Base-by-base conservation (phyloP, 2,329 filamentous ascomycete species). In the Fusarium nisikadoi region DNA sequence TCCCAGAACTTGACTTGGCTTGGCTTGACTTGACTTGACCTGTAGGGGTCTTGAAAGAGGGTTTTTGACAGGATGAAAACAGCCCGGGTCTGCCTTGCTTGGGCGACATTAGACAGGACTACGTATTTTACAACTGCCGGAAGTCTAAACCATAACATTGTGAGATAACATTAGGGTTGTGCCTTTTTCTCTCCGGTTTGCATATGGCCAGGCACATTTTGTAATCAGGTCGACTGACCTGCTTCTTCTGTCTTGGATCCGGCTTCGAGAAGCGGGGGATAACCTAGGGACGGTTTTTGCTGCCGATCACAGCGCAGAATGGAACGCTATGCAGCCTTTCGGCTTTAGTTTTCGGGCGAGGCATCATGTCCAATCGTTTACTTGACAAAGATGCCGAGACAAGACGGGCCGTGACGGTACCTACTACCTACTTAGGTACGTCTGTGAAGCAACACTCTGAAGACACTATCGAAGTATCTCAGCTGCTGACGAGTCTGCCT, bases 191-290 rank as follows among this genome's bases (percentile, higher is more conserved):
- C 7, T 58, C 35, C 38, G 29, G 13, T 25, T 45, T 45, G n/a
- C n/a, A 43, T 47, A 56, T 27, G 52, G 25, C 38, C 27, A 29
- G 36, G 35, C 16, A 25, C 54, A 49, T 42, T 29, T 56, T 41
- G 41, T 47, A 33, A 38, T 55, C 35, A 64, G 54, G 42, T 49
- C 38, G 49, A 57, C 23, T 25, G 50, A 73, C 63, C 55, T 62
- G 56, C 57, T 72, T 54, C 43, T 61, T 61, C 45, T 43, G 64
- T 69, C 69, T 55, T 72, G 68, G 68, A 39, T 56, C 59, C 41
- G 64, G 70, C 70, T 72, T 72, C 70, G 70, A 72, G 70, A 72
- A 72, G 70, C 70, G 70, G 69, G 69, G 70, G 70, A 67, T 53
- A 62, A 23, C 52, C 52, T 62, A 57, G 23, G 31, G 50, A 47